Percentiles rank a stretch among this genome's conserved stretches.
phyloP scores from a whole-genome alignment of 1,284 basidiomycete genomes.

The Cutaneotrichosporon mucoides region DNA sequence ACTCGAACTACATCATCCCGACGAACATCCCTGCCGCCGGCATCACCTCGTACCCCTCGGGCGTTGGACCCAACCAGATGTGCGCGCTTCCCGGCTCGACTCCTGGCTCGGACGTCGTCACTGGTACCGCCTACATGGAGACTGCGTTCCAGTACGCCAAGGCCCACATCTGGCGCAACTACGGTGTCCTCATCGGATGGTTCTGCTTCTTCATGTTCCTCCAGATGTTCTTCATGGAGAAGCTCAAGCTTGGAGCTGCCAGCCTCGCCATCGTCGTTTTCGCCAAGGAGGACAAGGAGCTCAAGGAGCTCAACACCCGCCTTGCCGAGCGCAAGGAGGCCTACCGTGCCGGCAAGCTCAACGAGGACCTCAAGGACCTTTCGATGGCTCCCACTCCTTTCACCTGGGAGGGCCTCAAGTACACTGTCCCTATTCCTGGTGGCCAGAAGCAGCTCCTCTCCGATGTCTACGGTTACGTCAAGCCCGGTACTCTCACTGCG shows the following conservation, averaged over 20 bases:
- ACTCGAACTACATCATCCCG: conserved; percentile 65
- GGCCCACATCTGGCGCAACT: conserved; percentile 47
- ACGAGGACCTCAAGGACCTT: conserved; percentile 46
- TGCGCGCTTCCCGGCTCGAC: conserved; percentile 44
- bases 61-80: conserved; percentile 49
- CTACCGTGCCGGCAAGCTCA: conserved; percentile 45
- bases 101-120: conserved; percentile 37
- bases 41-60: conserved; percentile 59
- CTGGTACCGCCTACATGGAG: conserved; percentile 47
- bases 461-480: conserved; percentile 57
- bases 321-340: conserved; percentile 58
- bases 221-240: conserved; percentile 47
- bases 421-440: conserved; percentile 54
- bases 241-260: conserved; percentile 39
- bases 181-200: conserved; percentile 55
- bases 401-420: conserved; percentile 51
- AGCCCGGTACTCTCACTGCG: conserved; percentile 57
- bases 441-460: conserved; percentile 53
- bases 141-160: conserved; percentile 42
- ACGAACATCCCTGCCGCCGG: conserved; percentile 58
- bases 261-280: conserved; percentile 57
- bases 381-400: conserved; percentile 49
- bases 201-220: conserved; percentile 60
- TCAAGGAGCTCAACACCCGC: conserved; percentile 61
- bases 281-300: conserved; percentile 66